Evolutionary conservation across 345 rosid genomes (phyloP), one percentile per base, ranked within the genome.

Genomic region (Eucalyptus grandis): DNA sequence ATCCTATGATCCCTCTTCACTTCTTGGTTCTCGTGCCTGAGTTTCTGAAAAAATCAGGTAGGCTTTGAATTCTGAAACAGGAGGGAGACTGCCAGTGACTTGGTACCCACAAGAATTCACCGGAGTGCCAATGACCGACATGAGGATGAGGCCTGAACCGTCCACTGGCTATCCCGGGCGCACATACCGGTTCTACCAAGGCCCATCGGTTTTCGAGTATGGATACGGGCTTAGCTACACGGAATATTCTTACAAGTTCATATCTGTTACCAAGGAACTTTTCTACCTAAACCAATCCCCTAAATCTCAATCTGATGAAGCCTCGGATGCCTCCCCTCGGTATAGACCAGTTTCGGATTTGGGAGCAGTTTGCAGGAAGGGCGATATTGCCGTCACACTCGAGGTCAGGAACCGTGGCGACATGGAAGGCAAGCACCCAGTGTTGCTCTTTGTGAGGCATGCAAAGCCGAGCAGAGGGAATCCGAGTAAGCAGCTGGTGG

Each of bases 81-180:
- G 98, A 56, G 99, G 99, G 88, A 97, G 98, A 91, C 87, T 98
- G 90, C 98, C 98, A 10, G 56, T 97, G 89, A 98, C 99, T 34
- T 97, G 98, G 98, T 98, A 98, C 91, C 99, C 98, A 4, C 92
- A 94, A 56, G 95, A 92, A 47, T 98, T 92, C 88, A 90, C 92
- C 90, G 91, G 94, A 82, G 93, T 98, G 62, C 93, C 96, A 54
- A 96, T 97, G 99, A 95, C 97, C 44, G 98, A 96, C 90, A 96
- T 96, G 99, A 93, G 97, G 89, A 97, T 97, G 98, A 91, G 98
- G 34, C 94, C 99, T 10, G 90, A 94, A 6, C 87, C 89, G 85
- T 89, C 94, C 8, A 80, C 93, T 14, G 96, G 95, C 81, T 96
- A 98, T 89, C 98, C 99, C 13, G 98, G 99, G 56, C 94, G 98